These are phyloP conservation scores for Apiospora marii DNA, from an alignment of 2,329 filamentous ascomycete species.

Conservation along the genomic window DNA sequence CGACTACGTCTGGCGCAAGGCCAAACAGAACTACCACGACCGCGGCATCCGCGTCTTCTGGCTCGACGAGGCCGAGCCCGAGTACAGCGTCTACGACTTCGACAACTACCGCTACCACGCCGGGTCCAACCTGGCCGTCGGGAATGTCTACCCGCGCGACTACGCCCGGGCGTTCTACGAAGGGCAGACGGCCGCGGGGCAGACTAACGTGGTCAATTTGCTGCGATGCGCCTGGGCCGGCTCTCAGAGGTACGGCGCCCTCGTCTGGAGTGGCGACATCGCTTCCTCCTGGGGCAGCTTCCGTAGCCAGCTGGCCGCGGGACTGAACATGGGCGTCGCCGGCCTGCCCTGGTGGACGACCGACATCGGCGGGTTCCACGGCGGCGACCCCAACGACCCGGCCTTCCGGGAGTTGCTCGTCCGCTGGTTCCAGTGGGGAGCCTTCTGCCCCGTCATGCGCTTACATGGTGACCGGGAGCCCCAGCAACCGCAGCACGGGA, in stretches of 20 bases:
- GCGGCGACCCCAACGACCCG: constrained; percentile 63
- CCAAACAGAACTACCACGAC: constrained; percentile 66
- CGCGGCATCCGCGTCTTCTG: constrained; percentile 72
- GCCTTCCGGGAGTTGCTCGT: constrained; percentile 69
- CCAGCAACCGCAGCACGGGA: constrained; percentile 46
- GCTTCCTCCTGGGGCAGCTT: constrained; percentile 69
- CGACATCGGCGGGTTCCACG: constrained; percentile 75
- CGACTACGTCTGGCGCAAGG: constrained; percentile 65
- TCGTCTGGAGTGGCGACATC: constrained; percentile 74
- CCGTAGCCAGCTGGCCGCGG: constrained; percentile 67
- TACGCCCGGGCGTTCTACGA: constrained; percentile 65
- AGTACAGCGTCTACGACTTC: constrained; percentile 71
- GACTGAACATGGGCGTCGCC: constrained; percentile 70
- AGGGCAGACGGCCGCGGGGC: constrained; percentile 57
- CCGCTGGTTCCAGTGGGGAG: constrained; percentile 74
- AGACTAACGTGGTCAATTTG: constrained; percentile 60
- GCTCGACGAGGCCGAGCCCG: constrained; percentile 75
- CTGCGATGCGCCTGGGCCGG: constrained; percentile 59
- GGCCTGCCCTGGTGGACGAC: constrained; percentile 76
- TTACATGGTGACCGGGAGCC: constrained; percentile 73
- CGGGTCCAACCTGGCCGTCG: constrained; percentile 60
- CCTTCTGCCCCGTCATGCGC: constrained; percentile 73
- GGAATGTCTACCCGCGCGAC: constrained; percentile 61
- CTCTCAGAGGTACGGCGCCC: constrained; percentile 68
- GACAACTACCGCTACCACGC: constrained; percentile 69